Conservation (phyloP, 768 basidiomycete genomes). For the Hygrocybe coccinea region DNA sequence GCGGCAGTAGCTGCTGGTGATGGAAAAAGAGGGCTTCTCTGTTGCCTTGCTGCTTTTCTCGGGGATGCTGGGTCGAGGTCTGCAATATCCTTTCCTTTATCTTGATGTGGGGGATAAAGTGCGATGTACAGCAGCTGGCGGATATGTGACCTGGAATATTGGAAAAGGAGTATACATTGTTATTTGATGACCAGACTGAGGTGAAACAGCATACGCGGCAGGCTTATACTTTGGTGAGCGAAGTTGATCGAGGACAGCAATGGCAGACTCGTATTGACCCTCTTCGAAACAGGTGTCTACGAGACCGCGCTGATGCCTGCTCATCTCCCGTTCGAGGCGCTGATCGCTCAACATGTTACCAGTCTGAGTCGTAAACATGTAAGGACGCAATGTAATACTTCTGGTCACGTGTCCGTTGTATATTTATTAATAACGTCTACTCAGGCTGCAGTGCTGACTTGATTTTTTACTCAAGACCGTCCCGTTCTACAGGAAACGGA, state of each 20-base stretch:
- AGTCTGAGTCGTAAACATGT: not conserved
- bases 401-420: too few species aligned
- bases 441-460: too few species aligned
- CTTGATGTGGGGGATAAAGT: slow-evolving; percentile 47
- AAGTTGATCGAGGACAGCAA: slow-evolving; percentile 56
- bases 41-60: slow-evolving; percentile 41
- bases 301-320: slow-evolving; percentile 44
- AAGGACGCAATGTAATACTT: not conserved
- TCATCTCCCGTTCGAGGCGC: slow-evolving; percentile 41
- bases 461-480: too few species aligned
- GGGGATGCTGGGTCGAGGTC: slow-evolving; percentile 40
- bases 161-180: slow-evolving; percentile 1
- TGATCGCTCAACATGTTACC: not conserved
- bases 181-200: too few species aligned
- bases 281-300: slow-evolving; percentile 76
- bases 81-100: slow-evolving; percentile 19
- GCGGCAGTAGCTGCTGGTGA: slow-evolving; percentile 44
- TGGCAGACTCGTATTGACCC: slow-evolving; percentile 67
- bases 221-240: slow-evolving; percentile 53
- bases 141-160: slow-evolving; percentile 48
- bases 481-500: too few species aligned
- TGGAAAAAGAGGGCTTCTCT: slow-evolving; percentile 30
- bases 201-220: slow-evolving; percentile 43
- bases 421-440: too few species aligned
- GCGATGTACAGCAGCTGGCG: slow-evolving; percentile 66